These are phyloP conservation scores for Licmophora abbreviata DNA, from an alignment of 108 stramenopile species.

Conservation along the genomic window DNA sequence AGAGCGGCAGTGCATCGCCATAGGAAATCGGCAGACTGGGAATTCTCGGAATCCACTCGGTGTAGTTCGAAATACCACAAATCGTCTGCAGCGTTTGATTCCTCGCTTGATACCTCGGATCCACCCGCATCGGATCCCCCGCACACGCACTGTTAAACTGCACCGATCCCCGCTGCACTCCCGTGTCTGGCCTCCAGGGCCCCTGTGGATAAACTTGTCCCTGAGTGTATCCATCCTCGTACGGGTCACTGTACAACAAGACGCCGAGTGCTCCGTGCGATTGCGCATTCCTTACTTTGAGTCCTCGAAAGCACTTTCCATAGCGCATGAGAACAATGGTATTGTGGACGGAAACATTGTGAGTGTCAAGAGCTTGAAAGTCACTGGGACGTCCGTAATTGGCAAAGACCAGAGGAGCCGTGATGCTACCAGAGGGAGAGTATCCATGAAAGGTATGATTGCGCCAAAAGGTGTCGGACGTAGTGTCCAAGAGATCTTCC, in stretches of 20 bases:
- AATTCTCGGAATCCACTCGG: slow-evolving; percentile 42
- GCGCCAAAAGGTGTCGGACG: slow-evolving; percentile 44
- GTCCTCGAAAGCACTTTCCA: slow-evolving; percentile 62
- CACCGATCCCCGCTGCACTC: slow-evolving; percentile 54
- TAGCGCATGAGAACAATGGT: slow-evolving; percentile 55
- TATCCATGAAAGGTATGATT: slow-evolving; percentile 64
- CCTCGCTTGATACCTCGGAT: slow-evolving; percentile 14
- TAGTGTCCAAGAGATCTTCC: slow-evolving; percentile 42
- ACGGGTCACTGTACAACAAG: slow-evolving; percentile 53
- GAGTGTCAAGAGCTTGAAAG: slow-evolving; percentile 35
- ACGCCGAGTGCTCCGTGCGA: slow-evolving; percentile 33
- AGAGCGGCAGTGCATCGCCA: slow-evolving; percentile 43
- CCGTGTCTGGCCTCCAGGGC: slow-evolving; percentile 36
- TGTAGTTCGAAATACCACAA: slow-evolving; percentile 24
- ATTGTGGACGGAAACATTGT: slow-evolving; percentile 30
- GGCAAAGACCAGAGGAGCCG: slow-evolving; percentile 40
- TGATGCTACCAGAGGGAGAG: slow-evolving; percentile 36
- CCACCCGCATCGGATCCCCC: slow-evolving; percentile 52
- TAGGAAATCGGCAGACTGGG: slow-evolving; percentile 51
- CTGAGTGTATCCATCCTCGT: slow-evolving; percentile 38
- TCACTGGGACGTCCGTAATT: slow-evolving; percentile 66
- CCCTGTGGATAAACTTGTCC: slow-evolving; percentile 53
- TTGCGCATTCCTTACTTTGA: slow-evolving; percentile 67
- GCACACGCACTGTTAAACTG: slow-evolving; percentile 51
- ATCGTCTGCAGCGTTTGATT: slow-evolving; percentile 20